These are phyloP conservation scores for Cystofilobasidium capitatum DNA, from an alignment of 768 basidiomycete genomes.

Conservation along the genomic window DNA sequence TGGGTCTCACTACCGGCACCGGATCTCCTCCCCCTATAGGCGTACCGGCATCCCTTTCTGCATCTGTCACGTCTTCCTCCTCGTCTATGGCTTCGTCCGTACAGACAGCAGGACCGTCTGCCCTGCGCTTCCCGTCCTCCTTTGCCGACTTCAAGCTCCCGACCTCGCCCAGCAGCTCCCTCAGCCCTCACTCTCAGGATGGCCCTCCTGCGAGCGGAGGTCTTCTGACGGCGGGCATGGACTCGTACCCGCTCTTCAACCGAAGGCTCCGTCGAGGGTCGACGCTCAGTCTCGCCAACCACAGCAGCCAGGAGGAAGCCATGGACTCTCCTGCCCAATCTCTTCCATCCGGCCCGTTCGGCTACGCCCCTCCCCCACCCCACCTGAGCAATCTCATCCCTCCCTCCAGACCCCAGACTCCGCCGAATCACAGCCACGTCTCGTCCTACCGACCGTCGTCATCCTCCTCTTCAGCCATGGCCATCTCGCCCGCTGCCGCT, in stretches of 20 bases:
- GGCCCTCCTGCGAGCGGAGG: neutral
- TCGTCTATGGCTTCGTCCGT: neutral
- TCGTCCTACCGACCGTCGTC: neutral
- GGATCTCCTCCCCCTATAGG: too few relatives aligned
- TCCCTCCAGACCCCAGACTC: neutral
- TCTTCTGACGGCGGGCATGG: neutral
- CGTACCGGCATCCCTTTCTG: too few relatives aligned
- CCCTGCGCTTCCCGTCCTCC: neutral
- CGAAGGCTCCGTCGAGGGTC: neutral
- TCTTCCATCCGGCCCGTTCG: neutral
- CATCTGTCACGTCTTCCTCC: neutral
- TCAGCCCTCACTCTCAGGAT: neutral
- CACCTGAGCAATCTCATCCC: neutral
- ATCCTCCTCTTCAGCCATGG: neutral
- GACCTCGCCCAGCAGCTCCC: neutral
- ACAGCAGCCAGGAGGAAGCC: neutral
- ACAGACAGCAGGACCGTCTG: neutral
- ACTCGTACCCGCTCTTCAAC: neutral
- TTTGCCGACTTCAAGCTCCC: neutral
- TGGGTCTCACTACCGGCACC: too few relatives aligned
- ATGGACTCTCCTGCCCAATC: neutral
- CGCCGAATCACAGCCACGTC: neutral
- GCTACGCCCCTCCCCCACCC: neutral
- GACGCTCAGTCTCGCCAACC: neutral
- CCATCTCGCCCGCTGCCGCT: neutral